Evolutionary conservation across 495 filamentous ascomycete species (phyloP).

Genomic region (Annulohypoxylon bovei): DNA sequence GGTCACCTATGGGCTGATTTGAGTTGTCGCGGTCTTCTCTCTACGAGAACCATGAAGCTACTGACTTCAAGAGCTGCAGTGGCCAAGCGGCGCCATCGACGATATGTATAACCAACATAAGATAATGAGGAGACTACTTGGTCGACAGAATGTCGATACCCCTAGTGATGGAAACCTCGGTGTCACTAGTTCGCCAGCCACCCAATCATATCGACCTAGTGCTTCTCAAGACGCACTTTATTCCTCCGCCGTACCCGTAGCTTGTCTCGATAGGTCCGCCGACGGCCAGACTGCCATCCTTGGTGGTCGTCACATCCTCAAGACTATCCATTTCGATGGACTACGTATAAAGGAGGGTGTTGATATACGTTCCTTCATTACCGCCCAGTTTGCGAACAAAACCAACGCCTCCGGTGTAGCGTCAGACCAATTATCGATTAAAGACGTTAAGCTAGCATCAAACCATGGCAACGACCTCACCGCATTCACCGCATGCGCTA

Average conservation of each 20-base stretch:
- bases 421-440: conserved; percentile 79
- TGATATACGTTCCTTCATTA: conserved; percentile 81
- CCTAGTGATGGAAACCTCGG: conserved; percentile 50
- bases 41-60: conserved; percentile 42
- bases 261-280: conserved; percentile 80
- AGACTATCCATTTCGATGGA: conserved; percentile 78
- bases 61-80: conserved; percentile 27
- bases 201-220: conserved; percentile 63
- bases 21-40: conserved; percentile 11
- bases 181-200: conserved; percentile 49
- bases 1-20: conserved; percentile 23
- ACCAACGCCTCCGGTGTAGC: conserved; percentile 59
- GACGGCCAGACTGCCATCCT: conserved; percentile 80
- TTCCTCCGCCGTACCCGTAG: conserved; percentile 75
- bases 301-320: conserved; percentile 84
- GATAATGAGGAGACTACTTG: conserved; percentile 64
- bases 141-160: conserved; percentile 52
- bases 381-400: conserved; percentile 72
- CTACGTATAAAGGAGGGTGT: conserved; percentile 76
- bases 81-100: conserved; percentile 40
- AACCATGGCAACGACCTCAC: conserved; percentile 53
- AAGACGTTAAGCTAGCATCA: conserved; percentile 85
- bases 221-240: conserved; percentile 79
- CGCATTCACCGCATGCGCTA: conserved; percentile 85
- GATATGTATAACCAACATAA: conserved; percentile 56